These are phyloP conservation scores for Leccinum pachyderme DNA, from an alignment of 1,284 basidiomycete genomes.

Conservation along the genomic window DNA sequence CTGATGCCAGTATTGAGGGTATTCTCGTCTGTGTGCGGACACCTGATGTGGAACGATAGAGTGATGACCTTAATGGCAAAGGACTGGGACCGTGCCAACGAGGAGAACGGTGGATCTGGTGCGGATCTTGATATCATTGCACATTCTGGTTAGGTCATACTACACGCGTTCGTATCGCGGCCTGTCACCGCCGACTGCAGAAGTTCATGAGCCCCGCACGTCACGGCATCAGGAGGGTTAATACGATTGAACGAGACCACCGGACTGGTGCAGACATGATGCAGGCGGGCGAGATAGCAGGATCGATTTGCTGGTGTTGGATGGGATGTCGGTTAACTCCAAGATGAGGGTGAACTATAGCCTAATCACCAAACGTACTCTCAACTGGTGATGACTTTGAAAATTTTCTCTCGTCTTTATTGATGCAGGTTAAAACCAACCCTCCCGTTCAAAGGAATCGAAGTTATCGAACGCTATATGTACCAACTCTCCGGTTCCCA, in stretches of 20 bases:
- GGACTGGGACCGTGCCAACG: not conserved
- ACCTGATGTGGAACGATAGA: not conserved
- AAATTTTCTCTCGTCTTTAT: too few species aligned
- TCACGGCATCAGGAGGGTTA: not conserved
- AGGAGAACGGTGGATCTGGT: not conserved
- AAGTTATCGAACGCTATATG: too few species aligned
- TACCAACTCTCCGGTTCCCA: not conserved
- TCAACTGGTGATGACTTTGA: not conserved
- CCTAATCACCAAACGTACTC: not conserved
- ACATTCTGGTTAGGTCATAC: not conserved
- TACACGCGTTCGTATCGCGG: not conserved
- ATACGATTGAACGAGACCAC: not conserved
- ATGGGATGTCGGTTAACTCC: not conserved
- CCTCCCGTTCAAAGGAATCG: not conserved
- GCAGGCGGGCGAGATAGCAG: not conserved
- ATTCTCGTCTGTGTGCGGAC: not conserved
- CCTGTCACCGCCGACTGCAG: not conserved
- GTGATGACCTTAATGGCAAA: not conserved
- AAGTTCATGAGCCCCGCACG: not conserved
- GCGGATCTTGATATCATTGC: not conserved
- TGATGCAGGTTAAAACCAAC: too few species aligned
- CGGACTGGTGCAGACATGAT: not conserved
- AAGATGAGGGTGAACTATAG: not conserved
- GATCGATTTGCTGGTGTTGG: not conserved
- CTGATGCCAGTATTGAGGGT: not conserved